These are phyloP conservation scores for Trichoderma sp. DNA, from an alignment of 2,329 filamentous ascomycete genomes.

Conservation along the genomic window DNA sequence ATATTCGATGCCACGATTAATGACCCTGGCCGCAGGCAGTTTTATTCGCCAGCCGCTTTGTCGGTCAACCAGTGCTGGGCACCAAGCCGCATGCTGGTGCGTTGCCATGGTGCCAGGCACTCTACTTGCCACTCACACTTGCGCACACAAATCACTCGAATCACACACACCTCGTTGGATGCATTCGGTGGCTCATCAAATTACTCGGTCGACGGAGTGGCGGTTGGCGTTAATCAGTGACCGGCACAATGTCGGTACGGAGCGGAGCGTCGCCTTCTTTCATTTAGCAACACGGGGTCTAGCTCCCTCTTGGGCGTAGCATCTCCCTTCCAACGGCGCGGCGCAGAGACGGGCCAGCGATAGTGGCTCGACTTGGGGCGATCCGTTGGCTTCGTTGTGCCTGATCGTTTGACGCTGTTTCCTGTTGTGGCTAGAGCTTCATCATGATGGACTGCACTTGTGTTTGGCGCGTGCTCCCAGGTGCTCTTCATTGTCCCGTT, in stretches of 20 bases:
- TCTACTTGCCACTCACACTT: neutral
- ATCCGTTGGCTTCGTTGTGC: conserved; percentile 4
- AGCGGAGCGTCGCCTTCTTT: neutral
- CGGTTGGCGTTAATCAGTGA: neutral
- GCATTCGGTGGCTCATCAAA: neutral
- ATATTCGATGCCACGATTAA: neutral
- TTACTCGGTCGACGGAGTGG: neutral
- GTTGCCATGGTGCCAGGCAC: neutral
- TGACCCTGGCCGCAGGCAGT: neutral
- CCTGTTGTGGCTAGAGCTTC: conserved; percentile 10
- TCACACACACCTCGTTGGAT: neutral
- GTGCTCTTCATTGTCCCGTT: conserved; percentile 9
- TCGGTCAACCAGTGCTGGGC: conserved; percentile 8
- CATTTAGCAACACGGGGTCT: conserved; percentile 7
- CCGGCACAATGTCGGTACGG: conserved; percentile 20
- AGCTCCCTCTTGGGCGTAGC: conserved; percentile 17
- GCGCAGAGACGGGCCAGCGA: neutral
- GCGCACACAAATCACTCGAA: neutral
- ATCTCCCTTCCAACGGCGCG: neutral
- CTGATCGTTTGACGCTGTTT: conserved; percentile 10
- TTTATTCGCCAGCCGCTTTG: conserved; percentile 1
- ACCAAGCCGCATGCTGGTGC: neutral
- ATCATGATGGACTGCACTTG: neutral
- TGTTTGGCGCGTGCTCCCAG: conserved; percentile 1
- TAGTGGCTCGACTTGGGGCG: conserved; percentile 12